Evolutionary conservation across 2,329 filamentous ascomycete species (phyloP).

Genomic region (Pseudopithomyces chartarum): DNA sequence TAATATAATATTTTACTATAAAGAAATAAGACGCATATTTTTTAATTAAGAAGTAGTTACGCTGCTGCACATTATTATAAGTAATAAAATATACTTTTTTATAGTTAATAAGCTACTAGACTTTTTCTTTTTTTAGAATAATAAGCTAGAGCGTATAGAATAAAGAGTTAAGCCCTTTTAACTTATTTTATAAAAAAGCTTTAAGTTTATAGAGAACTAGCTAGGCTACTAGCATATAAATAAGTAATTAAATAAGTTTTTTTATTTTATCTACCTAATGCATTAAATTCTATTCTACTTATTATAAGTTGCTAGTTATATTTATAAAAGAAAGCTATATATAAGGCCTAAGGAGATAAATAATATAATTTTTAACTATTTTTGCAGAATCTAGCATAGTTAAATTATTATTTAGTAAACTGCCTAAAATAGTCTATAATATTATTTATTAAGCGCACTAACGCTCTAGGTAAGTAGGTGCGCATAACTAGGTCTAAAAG

Average conservation of each 20-base stretch:
- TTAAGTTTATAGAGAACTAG: slow-evolving; percentile 1
- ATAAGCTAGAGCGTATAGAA: neutral
- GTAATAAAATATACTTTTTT: neutral
- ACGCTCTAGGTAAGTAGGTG: neutral
- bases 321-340: neutral
- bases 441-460: slow-evolving; percentile 1
- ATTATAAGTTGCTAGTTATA: neutral
- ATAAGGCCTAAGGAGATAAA: neutral
- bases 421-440: neutral
- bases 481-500: neutral
- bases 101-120: neutral
- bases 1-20: neutral
- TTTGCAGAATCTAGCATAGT: neutral
- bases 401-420: neutral
- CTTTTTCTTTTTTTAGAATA: neutral
- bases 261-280: slow-evolving; percentile 5
- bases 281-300: slow-evolving; percentile 4
- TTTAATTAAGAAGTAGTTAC: neutral
- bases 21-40: neutral
- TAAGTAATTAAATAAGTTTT: slow-evolving; percentile 6
- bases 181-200: neutral
- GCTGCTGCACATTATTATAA: neutral
- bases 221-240: neutral
- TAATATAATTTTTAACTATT: neutral
- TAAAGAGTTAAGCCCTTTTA: neutral